Evolutionary conservation across 257 asterid species (phyloP), one percentile per base, ranked within the genome.

Genomic region (Solanum ahanhuiri): DNA sequence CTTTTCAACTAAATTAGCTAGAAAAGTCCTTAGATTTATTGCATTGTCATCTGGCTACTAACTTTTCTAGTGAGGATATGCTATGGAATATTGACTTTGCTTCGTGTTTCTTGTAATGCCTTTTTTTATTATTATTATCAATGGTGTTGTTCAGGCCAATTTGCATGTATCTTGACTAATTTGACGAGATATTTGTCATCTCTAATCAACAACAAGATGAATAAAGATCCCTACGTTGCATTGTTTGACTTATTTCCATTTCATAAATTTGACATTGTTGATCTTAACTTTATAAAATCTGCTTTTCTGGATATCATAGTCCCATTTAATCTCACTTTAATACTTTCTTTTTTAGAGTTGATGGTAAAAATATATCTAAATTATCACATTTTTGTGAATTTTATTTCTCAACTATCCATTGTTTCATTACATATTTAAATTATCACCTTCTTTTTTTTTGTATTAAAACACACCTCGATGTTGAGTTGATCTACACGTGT

Each of bases 111-210:
- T 45, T 3, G 6, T 12, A 39, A 23, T 76, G 15, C 14, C 2
- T 11, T 37, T 69, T 64, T 23, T 1, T 0, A 22, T 12, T 2
- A 5, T 12, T 11, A 11, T 25, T 0, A n/a, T n/a, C n/a, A 25
- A 25, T 64, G 3, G 10, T 66, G 34, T 66, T 66, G 34, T 66
- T 12, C 0, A 2, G 2, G 0, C 6, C 9, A 63, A 1, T 10
- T 63, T 66, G 0, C 5, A 6, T 12, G 0, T 15, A 66, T 6
- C 4, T 66, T 1, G 4, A 66, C 7, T 25, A 66, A 5, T 66
- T 64, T 66, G 0, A 5, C 0, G 18, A 5, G 1, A 25, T 66
- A 25, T 12, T 0, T 66, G 4, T 66, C 10, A 12, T 12, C 20
- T 0, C 4, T 3, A 3, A 66, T 12, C 2, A 66, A 25, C 9